Conservation (phyloP, 148 eudicot species). For the Gaultheria prostrata region DNA sequence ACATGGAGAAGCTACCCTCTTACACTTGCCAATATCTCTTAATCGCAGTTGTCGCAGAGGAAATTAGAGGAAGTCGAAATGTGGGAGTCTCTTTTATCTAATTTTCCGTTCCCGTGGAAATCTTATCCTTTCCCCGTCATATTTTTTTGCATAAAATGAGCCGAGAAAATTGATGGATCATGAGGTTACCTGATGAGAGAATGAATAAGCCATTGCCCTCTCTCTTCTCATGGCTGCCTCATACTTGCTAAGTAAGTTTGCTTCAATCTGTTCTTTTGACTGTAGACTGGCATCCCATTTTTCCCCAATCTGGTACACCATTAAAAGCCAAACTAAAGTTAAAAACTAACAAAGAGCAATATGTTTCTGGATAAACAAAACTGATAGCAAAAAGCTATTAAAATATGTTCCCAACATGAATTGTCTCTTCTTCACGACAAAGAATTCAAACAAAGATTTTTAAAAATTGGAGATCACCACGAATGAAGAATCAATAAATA, state of each 20-base stretch:
- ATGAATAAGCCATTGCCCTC: constrained; percentile 90
- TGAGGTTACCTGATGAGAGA: constrained; percentile 81
- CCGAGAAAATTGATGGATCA: constrained; percentile 8
- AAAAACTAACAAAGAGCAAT: not conserved
- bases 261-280: constrained; percentile 86
- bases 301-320: constrained; percentile 56
- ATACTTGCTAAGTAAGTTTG: constrained; percentile 65
- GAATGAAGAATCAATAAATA: not conserved
- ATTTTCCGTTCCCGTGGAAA: constrained; percentile 6
- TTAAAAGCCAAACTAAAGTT: not conserved
- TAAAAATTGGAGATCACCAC: not conserved
- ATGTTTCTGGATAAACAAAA: not conserved
- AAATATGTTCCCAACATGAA: not conserved
- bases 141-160: constrained; percentile 14
- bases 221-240: constrained; percentile 96
- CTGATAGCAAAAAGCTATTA: not conserved
- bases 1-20: not conserved
- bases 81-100: not conserved
- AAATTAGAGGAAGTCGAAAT: not conserved
- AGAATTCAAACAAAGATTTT: not conserved
- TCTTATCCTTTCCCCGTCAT: not conserved
- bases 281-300: constrained; percentile 82
- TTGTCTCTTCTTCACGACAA: not conserved
- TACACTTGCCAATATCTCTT: not conserved
- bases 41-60: not conserved